Evolutionary conservation across 1,284 basidiomycete species (phyloP).

Genomic region (Moniliella sp.): DNA sequence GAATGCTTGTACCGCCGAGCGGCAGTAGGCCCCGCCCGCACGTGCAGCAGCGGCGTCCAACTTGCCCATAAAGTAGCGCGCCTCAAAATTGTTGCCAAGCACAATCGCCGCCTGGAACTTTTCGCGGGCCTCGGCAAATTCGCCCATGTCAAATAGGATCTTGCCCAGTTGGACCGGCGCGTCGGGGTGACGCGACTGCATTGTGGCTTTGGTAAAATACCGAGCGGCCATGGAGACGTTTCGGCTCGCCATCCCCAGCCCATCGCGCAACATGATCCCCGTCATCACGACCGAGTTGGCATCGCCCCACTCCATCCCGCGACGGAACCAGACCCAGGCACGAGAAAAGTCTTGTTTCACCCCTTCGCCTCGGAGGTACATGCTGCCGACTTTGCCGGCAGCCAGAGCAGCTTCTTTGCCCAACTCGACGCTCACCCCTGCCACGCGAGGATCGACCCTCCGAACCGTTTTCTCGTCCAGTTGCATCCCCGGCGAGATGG

Average conservation of each 20-base stretch:
- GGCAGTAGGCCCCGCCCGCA: constrained; percentile 3
- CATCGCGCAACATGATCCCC: constrained; percentile 81
- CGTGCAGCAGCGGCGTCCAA: constrained; percentile 10
- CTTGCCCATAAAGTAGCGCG: constrained; percentile 12
- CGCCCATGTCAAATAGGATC: constrained; percentile 40
- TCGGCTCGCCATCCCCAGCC: constrained; percentile 49
- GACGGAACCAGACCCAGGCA: constrained; percentile 81
- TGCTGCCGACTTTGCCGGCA: constrained; percentile 47
- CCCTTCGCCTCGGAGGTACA: constrained; percentile 84
- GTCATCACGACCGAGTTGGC: constrained; percentile 68
- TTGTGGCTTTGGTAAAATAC: too few species aligned
- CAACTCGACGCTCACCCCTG: constrained; percentile 7
- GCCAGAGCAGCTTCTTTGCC: constrained; percentile 10
- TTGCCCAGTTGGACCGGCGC: constrained; percentile 76
- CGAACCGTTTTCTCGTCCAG: too few species aligned
- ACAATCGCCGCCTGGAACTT: constrained; percentile 9
- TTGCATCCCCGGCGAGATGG: too few species aligned
- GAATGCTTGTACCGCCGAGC: constrained; percentile 11
- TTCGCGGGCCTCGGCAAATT: constrained; percentile 8
- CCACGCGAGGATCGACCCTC: too few species aligned
- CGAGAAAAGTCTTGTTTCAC: constrained; percentile 51
- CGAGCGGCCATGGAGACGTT: constrained; percentile 41
- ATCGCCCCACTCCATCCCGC: constrained; percentile 50
- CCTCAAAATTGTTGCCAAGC: constrained; percentile 12
- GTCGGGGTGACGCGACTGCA: too few species aligned